These are phyloP conservation scores for Ogataea polymorpha DNA, from an alignment of 805 yeast genomes.

Conservation along the genomic window DNA sequence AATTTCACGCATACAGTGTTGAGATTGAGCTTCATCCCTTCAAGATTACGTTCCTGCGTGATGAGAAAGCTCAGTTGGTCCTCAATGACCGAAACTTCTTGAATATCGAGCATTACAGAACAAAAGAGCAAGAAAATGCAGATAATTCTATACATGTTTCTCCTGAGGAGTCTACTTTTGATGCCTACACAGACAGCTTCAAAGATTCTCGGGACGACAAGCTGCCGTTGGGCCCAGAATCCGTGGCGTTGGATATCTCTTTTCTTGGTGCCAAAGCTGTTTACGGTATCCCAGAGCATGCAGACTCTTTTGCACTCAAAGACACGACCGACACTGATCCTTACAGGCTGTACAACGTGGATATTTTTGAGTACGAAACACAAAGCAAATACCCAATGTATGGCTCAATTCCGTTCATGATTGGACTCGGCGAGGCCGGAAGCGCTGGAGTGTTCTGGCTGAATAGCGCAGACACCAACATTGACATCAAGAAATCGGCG, in stretches of 20 bases:
- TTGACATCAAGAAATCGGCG: constrained; percentile 56
- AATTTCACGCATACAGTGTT: constrained; percentile 46
- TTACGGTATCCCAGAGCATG: constrained; percentile 97
- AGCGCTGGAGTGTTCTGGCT: constrained; percentile 87
- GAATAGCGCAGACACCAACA: constrained; percentile 88
- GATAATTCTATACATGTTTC: constrained; percentile 39
- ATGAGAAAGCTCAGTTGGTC: constrained; percentile 46
- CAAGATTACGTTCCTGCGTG: constrained; percentile 44
- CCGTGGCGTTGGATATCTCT: constrained; percentile 75
- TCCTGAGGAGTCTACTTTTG: constrained; percentile 60
- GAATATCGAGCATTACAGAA: constrained; percentile 80
- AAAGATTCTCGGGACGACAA: constrained; percentile 62
- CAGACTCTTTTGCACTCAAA: constrained; percentile 70
- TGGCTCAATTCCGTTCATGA: constrained; percentile 87
- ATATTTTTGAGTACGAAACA: constrained; percentile 88
- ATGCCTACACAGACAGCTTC: constrained; percentile 71
- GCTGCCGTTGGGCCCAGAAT: constrained; percentile 83
- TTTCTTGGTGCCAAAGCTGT: constrained; percentile 61
- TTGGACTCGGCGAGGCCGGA: constrained; percentile 56
- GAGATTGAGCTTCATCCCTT: constrained; percentile 47
- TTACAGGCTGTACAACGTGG: constrained; percentile 87
- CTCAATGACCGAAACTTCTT: constrained; percentile 69
- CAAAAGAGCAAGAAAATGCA: constrained; percentile 37
- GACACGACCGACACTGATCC: constrained; percentile 70
- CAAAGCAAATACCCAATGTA: constrained; percentile 88